Evolutionary conservation across 306 rosid genomes (phyloP), one percentile per base, ranked within the genome.

Genomic region (Begonia peltatifolia): DNA sequence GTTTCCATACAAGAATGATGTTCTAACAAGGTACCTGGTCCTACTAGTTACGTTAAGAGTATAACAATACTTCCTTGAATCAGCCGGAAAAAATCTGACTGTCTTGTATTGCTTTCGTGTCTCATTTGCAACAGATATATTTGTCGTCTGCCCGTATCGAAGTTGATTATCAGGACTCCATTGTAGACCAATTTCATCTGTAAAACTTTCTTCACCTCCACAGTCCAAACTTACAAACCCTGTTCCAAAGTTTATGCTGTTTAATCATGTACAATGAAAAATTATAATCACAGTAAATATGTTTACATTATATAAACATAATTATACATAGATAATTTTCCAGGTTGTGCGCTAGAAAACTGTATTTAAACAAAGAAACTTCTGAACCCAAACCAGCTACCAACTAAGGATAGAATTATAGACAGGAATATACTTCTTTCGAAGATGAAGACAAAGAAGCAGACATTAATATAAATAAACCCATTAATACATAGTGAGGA

Each of bases 221-320:
- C 99, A 90, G 71, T 90, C 96, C 75, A 90, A 64, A 75, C 99
- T 90, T 51, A 86, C 76, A 70, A 86, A 90, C 58, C 95, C 94
- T 90, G 71, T 57, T 62, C 59, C 71, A 72, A 13, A 54, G 42
- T 25, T 42, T 14, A 12, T 11, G 2, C 2, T 20, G 23, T 20
- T 20, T 20, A 20, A 20, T 20, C 23, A 20, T 20, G 38, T 25
- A 3, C 35, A 25, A 25, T 25, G 35, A 25, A 25, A 25, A 25
- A 25, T 25, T 25, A 25, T 25, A 17, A 6, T 25, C 35, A 25
- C 35, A 6, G 35, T 25, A 51, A 18, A 42, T 48, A 48, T 48
- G 15, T 48, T 16, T 12, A 16, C 9, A 16, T 48, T 16, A 15
- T 30, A 25, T 25, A 25, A 3, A 25, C 6, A 25, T n/a, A n/a